Percentiles rank a stretch among this genome's conserved stretches.
phyloP scores from a whole-genome alignment of 2,329 filamentous ascomycete genomes.

The Pestalotiopsis sp. region DNA sequence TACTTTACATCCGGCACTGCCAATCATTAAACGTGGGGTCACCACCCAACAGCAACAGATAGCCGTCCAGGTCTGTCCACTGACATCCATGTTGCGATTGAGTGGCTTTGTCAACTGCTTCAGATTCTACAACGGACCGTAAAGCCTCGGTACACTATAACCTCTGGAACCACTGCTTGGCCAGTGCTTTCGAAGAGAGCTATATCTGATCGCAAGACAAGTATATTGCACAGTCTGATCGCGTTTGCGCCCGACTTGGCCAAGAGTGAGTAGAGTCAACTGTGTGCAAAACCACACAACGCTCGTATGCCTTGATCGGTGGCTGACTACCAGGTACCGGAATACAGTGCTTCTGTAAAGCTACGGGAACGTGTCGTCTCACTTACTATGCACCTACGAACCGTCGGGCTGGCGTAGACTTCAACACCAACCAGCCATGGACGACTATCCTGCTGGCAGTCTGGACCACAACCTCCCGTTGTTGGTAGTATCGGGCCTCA shows the following conservation, averaged over 20 bases:
- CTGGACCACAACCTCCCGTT: conserved; percentile 86
- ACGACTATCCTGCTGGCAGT: conserved; percentile 79
- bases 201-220: background rate
- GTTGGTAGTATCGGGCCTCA: conserved; percentile 79
- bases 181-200: background rate
- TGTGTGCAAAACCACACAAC: background rate
- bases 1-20: background rate
- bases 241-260: background rate
- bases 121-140: background rate
- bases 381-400: background rate
- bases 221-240: background rate
- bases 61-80: background rate
- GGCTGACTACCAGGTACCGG: background rate
- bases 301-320: background rate
- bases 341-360: background rate
- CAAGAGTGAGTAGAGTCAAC: background rate
- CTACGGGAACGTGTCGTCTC: background rate
- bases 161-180: background rate
- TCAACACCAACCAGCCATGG: conserved; percentile 54
- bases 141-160: background rate
- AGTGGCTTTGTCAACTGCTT: background rate
- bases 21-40: background rate
- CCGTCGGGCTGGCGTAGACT: background rate
- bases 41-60: background rate
- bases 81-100: background rate